Conservation (phyloP, 305 asterid species). For the Solanum hybrid region DNA sequence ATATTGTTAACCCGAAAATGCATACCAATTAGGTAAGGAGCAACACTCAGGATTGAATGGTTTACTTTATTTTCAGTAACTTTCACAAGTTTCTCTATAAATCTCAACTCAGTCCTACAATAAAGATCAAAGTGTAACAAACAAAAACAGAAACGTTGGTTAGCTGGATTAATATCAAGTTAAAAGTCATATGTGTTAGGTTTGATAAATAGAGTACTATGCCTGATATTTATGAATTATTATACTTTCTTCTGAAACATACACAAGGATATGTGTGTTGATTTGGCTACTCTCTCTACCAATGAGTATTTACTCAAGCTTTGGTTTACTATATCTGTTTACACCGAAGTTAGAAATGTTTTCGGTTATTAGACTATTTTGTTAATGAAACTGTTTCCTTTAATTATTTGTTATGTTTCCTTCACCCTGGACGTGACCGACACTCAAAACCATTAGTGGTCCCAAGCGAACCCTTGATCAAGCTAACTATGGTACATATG, state of each 20-base stretch:
- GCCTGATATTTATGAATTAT: too few species aligned
- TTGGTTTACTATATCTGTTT: background rate
- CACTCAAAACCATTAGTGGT: too few species aligned
- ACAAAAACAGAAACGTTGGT: background rate
- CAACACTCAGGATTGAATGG: constrained; percentile 8
- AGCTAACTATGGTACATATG: too few species aligned
- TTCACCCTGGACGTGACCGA: background rate
- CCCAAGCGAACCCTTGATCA: too few species aligned
- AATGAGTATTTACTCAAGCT: background rate
- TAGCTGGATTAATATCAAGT: background rate
- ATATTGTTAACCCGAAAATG: background rate
- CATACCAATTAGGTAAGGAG: constrained; percentile 10
- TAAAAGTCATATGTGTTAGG: background rate
- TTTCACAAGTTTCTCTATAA: constrained; percentile 7
- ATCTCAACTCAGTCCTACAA: background rate
- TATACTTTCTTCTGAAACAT: background rate
- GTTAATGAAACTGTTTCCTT: background rate
- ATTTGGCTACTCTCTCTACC: background rate
- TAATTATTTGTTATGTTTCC: background rate
- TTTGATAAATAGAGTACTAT: too few species aligned
- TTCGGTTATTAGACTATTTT: background rate
- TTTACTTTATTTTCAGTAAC: constrained; percentile 6
- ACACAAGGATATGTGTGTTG: background rate
- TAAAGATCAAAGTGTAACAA: background rate
- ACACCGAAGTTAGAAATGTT: background rate